These are phyloP conservation scores for Torrubiella hemipterigena DNA, from an alignment of 2,329 filamentous ascomycete genomes.

Conservation along the genomic window DNA sequence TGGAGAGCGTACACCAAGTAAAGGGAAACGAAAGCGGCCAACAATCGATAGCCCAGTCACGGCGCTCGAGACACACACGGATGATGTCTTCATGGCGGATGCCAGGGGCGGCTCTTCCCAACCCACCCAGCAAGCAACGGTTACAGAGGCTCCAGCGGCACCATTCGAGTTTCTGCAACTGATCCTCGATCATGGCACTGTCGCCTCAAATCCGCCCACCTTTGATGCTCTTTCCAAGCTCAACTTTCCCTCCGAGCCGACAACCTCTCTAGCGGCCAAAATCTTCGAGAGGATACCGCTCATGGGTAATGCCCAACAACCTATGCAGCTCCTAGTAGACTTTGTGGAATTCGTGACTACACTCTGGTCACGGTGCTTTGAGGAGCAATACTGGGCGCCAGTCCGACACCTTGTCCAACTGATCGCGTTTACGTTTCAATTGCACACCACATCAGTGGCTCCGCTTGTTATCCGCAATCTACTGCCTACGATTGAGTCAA, in stretches of 20 bases:
- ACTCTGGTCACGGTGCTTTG: conserved; percentile 56
- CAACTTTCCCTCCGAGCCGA: conserved; percentile 50
- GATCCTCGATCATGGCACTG: conserved; percentile 49
- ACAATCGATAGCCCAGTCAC: conserved; percentile 53
- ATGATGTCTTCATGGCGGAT: conserved; percentile 25
- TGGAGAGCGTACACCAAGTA: conserved; percentile 48
- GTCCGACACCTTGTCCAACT: conserved; percentile 54
- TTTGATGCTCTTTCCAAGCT: conserved; percentile 57
- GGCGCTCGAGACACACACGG: conserved; percentile 41
- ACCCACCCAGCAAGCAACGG: conserved; percentile 9
- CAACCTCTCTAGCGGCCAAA: conserved; percentile 50
- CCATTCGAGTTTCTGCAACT: conserved; percentile 48
- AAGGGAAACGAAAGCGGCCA: conserved; percentile 59
- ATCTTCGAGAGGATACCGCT: conserved; percentile 56
- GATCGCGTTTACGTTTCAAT: conserved; percentile 49
- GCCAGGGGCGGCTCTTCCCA: conserved; percentile 10
- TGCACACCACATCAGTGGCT: conserved; percentile 46
- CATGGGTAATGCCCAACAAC: conserved; percentile 36
- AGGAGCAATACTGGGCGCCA: conserved; percentile 51
- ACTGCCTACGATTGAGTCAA: conserved; percentile 42
- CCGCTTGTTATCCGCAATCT: conserved; percentile 47
- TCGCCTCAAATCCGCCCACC: conserved; percentile 43
- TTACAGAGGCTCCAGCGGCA: conserved; percentile 13
- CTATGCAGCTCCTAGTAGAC: conserved; percentile 45
- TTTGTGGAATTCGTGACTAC: conserved; percentile 52